Percentiles rank a stretch among this genome's conserved stretches.
Evolutionary conservation across 2,329 filamentous ascomycete species (phyloP).

Genomic region (Coccinonectria pachysandricola): DNA sequence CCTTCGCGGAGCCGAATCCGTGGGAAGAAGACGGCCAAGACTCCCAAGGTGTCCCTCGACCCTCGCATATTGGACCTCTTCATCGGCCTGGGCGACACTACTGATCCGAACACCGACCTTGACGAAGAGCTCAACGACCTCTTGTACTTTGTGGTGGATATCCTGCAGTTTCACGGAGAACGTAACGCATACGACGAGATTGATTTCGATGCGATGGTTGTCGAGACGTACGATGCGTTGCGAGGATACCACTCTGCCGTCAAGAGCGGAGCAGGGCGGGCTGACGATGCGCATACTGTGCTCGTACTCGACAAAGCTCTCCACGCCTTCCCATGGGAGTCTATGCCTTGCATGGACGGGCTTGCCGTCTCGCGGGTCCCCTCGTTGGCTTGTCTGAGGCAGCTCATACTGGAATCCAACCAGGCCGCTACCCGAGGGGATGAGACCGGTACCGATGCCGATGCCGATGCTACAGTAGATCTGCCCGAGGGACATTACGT

Average conservation of each 20-base stretch:
- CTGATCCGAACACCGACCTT: slow-evolving; percentile 57
- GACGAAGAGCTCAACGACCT: slow-evolving; percentile 88
- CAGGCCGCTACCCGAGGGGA: too few species aligned
- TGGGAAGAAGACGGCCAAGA: slow-evolving; percentile 39
- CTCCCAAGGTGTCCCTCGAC: slow-evolving; percentile 39
- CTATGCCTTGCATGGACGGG: slow-evolving; percentile 71
- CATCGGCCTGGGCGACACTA: slow-evolving; percentile 68
- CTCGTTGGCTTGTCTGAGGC: slow-evolving; percentile 71
- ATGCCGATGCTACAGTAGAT: slow-evolving; percentile 6
- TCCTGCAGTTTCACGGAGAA: slow-evolving; percentile 93
- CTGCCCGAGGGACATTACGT: slow-evolving; percentile 40
- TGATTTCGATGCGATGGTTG: slow-evolving; percentile 83
- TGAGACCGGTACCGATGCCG: slow-evolving; percentile 1
- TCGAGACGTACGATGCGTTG: slow-evolving; percentile 79
- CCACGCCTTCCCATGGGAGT: slow-evolving; percentile 93
- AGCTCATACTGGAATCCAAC: slow-evolving; percentile 52
- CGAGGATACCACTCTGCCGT: slow-evolving; percentile 59
- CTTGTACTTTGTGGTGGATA: slow-evolving; percentile 92
- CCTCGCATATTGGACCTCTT: slow-evolving; percentile 73
- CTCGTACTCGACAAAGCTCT: slow-evolving; percentile 85
- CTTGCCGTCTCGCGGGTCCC: slow-evolving; percentile 79
- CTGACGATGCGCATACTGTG: slow-evolving; percentile 59
- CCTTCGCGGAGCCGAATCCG: slow-evolving; percentile 64
- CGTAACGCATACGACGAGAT: slow-evolving; percentile 96
- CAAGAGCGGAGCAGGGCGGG: slow-evolving; percentile 28